A percentile compares a stretch with the other conserved stretches of the same genome.
phyloP scores from a whole-genome alignment of 768 basidiomycete genomes.

The Hygrocybe punicea region DNA sequence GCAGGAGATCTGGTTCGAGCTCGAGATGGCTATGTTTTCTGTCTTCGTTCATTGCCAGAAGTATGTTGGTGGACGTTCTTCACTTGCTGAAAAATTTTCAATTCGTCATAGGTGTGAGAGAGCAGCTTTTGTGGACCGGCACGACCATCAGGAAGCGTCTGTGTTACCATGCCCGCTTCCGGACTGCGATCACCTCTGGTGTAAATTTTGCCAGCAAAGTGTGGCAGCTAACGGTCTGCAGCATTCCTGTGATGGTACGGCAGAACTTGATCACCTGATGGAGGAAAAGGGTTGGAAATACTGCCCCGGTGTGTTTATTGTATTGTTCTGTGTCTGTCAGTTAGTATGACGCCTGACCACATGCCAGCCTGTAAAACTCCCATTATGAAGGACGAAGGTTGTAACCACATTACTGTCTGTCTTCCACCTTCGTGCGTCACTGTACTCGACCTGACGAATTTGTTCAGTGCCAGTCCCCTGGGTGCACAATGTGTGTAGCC shows the following conservation, averaged over 20 bases:
- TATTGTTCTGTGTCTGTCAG: neutral
- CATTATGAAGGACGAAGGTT: slow-evolving; percentile 50
- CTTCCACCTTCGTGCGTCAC: neutral
- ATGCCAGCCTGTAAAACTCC: slow-evolving; percentile 45
- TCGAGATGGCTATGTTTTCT: slow-evolving; percentile 15
- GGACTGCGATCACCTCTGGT: slow-evolving; percentile 45
- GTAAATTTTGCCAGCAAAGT: slow-evolving; percentile 45
- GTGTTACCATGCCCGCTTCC: slow-evolving; percentile 43
- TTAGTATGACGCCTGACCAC: neutral
- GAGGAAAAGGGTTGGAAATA: slow-evolving; percentile 49
- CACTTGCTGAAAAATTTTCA: neutral
- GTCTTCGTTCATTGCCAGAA: slow-evolving; percentile 47
- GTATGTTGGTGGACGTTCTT: slow-evolving; percentile 36
- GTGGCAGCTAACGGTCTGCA: slow-evolving; percentile 30
- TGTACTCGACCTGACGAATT: neutral
- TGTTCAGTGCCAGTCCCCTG: slow-evolving; percentile 49
- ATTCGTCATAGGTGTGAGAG: slow-evolving; percentile 36
- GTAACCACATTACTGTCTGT: slow-evolving; percentile 58
- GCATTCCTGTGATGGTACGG: slow-evolving; percentile 51
- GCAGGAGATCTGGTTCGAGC: neutral
- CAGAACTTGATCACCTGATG: slow-evolving; percentile 47
- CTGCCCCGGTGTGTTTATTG: slow-evolving; percentile 43
- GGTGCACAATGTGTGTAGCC: slow-evolving; percentile 46
- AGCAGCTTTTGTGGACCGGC: slow-evolving; percentile 42
- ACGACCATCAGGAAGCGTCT: slow-evolving; percentile 35